Evolutionary conservation across 2,329 filamentous ascomycete genomes (phyloP), one percentile per base, ranked within the genome.

Genomic region (Fusarium marasasianum): DNA sequence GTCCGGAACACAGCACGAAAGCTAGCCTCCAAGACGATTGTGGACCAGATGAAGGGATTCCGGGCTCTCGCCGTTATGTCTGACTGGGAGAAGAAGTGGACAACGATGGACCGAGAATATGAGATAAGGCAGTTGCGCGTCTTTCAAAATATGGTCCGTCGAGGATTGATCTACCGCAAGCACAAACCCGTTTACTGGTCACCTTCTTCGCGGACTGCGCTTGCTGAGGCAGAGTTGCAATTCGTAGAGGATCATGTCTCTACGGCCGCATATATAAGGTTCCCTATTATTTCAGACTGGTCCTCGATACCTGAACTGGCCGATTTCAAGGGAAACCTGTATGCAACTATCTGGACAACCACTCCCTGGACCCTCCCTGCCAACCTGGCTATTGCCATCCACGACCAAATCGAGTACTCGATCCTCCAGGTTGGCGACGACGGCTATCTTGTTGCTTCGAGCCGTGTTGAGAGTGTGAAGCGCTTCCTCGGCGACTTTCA

Each of bases 301-400:
- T 76, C 69, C 15, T 72, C 73, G 9, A 74, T 83, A 6, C 78
- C 82, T 1, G 81, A 80, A 17, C 77, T 89, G 56, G 75, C 80
- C 31, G 70, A 73, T 8, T 80, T 89, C 29, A 74, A 82, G 11
- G 86, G 87, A 8, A 83, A 86, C 10, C 79, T 98, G 17, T 92
- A 88, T 80, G 94, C 93, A n/a, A 88, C 96, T n/a, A 94, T 98
- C 58, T 99, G 96, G 96, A 99, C 96, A 5, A 99, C 96, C 0
- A 99, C 96, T 2, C 96, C 96, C 1, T 99, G 96, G 96, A 99
- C 96, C 0, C 86, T 99, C 10, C 96, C 96, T 1, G 95, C 96
- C 5, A 99, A 99, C 81, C 91, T 91, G 79, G 95, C 94, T 1
- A 95, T 99, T 80, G 95, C 94, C 6, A 88, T 98, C 41, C 91